Base-by-base conservation (phyloP, 306 rosid genomes). In the Elaeagnus macrophylla region DNA sequence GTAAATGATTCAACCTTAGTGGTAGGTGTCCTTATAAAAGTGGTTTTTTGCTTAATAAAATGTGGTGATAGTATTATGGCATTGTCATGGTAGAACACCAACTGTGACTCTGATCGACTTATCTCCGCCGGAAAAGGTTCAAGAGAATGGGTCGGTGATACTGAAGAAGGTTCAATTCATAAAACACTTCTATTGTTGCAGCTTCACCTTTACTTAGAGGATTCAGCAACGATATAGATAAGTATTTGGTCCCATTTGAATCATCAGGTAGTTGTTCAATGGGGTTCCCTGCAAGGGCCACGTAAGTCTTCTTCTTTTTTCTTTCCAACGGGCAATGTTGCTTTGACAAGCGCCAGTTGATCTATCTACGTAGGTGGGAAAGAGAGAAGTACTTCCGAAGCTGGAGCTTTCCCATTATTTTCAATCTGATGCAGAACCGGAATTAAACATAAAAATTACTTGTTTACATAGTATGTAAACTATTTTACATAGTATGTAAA, bases 71-170 rank as follows among this genome's bases (percentile, higher is more conserved):
- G 57, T 40, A 91, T 67, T 52, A 70, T 66, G 62, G 99, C 89
- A 80, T 87, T 84, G 65, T 91, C 96, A 63, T 80, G 85, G 81
- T 61, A 87, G 68, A 80, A 84, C 58, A 91, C 99, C 81, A 87
- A 76, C 74, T 91, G 99, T 3, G 96, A 59, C 75, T 91, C 99
- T 39, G 95, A 75, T 44, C 87, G 99, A 74, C 83, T 80, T 70
- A 91, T 84, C 79, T 91, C 96, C 41, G 61, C 78, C 20, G 99
- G 99, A 75, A 84, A 91, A 57, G 99, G 95, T 75, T 84, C 95
- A 61, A 87, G 78, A 59, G 83, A 80, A 63, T 55, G 93, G 13
- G 99, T 82, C 80, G 85, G 73, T 48, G 79, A 61, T 73, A 80
- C 86, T 57, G 66, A 68, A 51, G 82, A 86, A 25, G 96, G 59